Evolutionary conservation across 139 green algal species (phyloP), one percentile per base, ranked within the genome.

Genomic region (Chlamydomonas sphaeroides): DNA sequence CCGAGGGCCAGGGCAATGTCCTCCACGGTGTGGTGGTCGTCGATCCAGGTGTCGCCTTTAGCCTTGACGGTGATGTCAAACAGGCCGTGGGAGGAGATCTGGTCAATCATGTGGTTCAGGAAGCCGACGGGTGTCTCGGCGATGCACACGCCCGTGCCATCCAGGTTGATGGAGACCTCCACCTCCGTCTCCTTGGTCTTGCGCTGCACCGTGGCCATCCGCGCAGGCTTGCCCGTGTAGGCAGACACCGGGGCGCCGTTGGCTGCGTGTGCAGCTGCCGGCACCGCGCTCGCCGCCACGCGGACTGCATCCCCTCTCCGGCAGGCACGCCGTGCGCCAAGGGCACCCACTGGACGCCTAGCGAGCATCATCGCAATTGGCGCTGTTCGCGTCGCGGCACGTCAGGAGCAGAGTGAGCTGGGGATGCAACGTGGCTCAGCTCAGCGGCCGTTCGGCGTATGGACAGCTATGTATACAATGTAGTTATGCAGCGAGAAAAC

Each of bases 11-110:
- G 77, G 1, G 91, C 94, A 26, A 99, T 96, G 85, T 99, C 97
- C 83, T 99, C 97, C 68, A 97, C 96, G 32, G 97, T 99, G 95
- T 99, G 97, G 88, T 99, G 97, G 88, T 99, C 97, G 85, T 99
- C 97, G 73, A 99, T 99, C 93, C 94, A 98, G 4, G 92, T 96
- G 86, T 99, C 97, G 10, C 97, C 97, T 41, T 90, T 84, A 1
- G 94, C 95, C 42, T 91, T 71, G 49, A 98, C 88, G 0, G 86
- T 90, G 2, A 99, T 61, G 69, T 98, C 89, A 72, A 98, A 95
- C 20, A 98, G 83, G 4, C 95, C 95, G 74, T 98, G 95, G 0
- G 94, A 98, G 7, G 93, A 79, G n/a, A 98, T 89, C 91, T 98
- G 96, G 84, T 99, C 97, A 28, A 99, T 90, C 97, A 99, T 99